Percentiles rank a stretch among this genome's conserved stretches.
These are phyloP conservation scores for Solanum aculeatissimum DNA, from an alignment of 305 asterid genomes.

Conservation along the genomic window DNA sequence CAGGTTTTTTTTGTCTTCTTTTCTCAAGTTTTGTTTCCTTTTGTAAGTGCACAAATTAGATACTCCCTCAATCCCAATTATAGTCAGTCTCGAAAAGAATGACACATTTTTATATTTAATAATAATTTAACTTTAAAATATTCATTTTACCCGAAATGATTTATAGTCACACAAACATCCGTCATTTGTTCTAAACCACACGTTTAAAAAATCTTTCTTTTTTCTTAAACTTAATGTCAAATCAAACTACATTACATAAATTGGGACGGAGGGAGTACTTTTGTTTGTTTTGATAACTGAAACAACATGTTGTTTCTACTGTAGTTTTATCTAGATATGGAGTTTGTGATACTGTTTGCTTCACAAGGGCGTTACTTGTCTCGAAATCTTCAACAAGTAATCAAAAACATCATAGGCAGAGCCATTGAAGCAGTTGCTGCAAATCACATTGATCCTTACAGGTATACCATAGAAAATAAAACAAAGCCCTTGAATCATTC, in stretches of 20 bases:
- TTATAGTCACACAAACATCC: too few relatives aligned
- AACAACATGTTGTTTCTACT: neutral
- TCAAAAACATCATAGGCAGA: constrained; percentile 66
- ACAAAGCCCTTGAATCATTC: neutral
- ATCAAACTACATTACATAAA: too few relatives aligned
- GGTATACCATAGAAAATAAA: constrained; percentile 16
- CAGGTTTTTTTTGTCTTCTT: constrained; percentile 33
- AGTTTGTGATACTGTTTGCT: constrained; percentile 74
- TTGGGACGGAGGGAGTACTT: too few relatives aligned
- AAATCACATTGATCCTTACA: constrained; percentile 58
- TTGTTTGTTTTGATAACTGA: neutral
- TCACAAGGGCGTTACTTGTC: constrained; percentile 87
- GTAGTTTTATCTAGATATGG: constrained; percentile 95
- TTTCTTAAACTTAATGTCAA: neutral
- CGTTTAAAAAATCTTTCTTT: neutral
- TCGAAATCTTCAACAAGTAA: constrained; percentile 73
- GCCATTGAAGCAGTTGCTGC: constrained; percentile 84
- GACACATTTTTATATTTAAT: too few relatives aligned
- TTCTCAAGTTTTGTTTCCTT: neutral
- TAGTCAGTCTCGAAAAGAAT: too few relatives aligned
- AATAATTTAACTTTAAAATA: too few relatives aligned
- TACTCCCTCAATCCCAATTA: too few relatives aligned
- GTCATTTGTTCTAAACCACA: too few relatives aligned
- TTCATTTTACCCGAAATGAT: too few relatives aligned
- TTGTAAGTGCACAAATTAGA: too few relatives aligned